phyloP scores from a whole-genome alignment of 257 asterid genomes.

The Nicotiana attenuata region DNA sequence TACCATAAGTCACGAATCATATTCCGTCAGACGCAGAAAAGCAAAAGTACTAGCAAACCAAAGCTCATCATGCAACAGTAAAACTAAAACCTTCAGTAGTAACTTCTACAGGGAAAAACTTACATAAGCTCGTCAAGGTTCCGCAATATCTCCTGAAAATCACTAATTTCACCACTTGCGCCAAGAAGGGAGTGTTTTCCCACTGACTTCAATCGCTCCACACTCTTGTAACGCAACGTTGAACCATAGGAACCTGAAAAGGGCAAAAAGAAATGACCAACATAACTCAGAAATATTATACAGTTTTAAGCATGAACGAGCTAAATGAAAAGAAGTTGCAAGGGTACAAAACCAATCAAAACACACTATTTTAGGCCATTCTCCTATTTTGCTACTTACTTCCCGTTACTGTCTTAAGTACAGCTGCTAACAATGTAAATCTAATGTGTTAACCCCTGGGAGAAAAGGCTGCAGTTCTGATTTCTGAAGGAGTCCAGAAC shows the following conservation, averaged over 20 bases:
- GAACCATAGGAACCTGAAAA: constrained; percentile 87
- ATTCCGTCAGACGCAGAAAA: neutral
- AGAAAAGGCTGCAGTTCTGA: neutral
- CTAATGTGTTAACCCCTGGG: too few species aligned
- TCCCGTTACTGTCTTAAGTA: neutral
- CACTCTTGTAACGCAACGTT: constrained; percentile 84
- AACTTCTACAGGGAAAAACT: constrained; percentile 13
- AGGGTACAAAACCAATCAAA: neutral
- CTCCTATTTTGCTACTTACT: neutral
- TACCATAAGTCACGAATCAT: neutral
- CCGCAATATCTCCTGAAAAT: constrained; percentile 85
- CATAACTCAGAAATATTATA: neutral
- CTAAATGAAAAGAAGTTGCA: neutral
- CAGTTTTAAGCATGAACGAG: neutral
- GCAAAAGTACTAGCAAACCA: neutral
- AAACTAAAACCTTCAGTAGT: neutral
- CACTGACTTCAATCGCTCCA: constrained; percentile 77
- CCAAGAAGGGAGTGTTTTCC: constrained; percentile 94
- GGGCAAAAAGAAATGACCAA: constrained; percentile 8
- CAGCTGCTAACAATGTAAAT: neutral
- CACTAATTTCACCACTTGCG: constrained; percentile 94
- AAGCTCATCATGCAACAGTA: neutral
- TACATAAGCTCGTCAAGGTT: constrained; percentile 80
- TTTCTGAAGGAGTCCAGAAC: neutral
- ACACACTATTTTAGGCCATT: neutral